Evolutionary conservation across 2,329 filamentous ascomycete genomes (phyloP), one percentile per base, ranked within the genome.

Genomic region (Blastomyces gilchristii): DNA sequence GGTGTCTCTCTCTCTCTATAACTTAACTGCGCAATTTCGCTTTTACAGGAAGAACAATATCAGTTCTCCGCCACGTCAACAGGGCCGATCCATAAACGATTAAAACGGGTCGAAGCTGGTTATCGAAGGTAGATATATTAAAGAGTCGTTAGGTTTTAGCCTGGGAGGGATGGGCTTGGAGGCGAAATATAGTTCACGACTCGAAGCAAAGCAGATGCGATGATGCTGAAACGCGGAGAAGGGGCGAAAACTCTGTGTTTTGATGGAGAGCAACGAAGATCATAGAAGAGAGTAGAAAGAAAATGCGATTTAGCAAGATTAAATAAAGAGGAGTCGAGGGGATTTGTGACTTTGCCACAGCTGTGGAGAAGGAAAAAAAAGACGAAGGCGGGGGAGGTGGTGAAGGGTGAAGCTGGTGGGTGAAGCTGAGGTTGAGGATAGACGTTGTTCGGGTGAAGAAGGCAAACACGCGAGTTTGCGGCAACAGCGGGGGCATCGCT

Each of bases 381-480:
- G 31, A 28, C 14, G 31, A 28, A n/a, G 52, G 31, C 52, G 16
- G 52, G 28, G 18, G 28, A 31, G 34, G 22, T 14, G 50, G 28
- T 28, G 31, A 14, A 16, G 28, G 50, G 50, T 1, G 28, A 9
- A 31, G n/a, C 11, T 58, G 41, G 54, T 22, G 22, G 22, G 54
- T 58, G 54, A 58, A 60, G 47, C 18, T 47, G 39, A 60, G 58
- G 39, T 60, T 11, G 41, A 25, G 28, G 50, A 25, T 60, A 37
- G 45, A 25, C 45, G 45, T 47, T n/a, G 43, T 47, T 47, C 37
- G 3, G 47, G 47, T 43, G 57, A 45, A 45, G 57, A 43, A 31
- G 49, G 34, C 49, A 45, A 50, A 61, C 60, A 54, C 60, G 60
- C 47, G 47, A 54, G 47, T 52, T 52, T 52, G 49, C 49, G 16